Percentiles rank a stretch among this genome's conserved stretches.
These are phyloP conservation scores for Myriosclerotinia curreyana DNA, from an alignment of 2,329 filamentous ascomycete genomes.

Conservation along the genomic window DNA sequence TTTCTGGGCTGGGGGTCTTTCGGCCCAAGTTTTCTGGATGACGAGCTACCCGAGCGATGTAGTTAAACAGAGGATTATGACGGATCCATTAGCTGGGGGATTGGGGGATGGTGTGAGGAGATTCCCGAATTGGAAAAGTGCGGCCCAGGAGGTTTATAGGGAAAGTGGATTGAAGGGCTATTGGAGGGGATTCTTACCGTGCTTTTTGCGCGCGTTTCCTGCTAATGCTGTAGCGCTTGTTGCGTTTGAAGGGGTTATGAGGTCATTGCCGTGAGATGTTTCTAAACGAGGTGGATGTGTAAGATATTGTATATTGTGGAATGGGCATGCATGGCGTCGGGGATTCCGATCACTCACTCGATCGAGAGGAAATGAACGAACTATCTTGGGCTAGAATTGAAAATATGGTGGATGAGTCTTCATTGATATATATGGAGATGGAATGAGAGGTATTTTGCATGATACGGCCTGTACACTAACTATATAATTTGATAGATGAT, in stretches of 20 bases:
- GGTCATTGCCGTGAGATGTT: conserved; percentile 45
- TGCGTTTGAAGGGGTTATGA: conserved; percentile 90
- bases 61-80: conserved; percentile 97
- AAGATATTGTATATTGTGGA: neutral
- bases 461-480: too few species aligned
- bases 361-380: too few species aligned
- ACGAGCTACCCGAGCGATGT: conserved; percentile 90
- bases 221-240: conserved; percentile 93
- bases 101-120: conserved; percentile 64
- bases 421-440: too few species aligned
- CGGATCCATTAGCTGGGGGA: conserved; percentile 74
- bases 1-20: conserved; percentile 94
- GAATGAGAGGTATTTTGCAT: too few species aligned
- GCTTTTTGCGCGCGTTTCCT: conserved; percentile 89
- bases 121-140: conserved; percentile 76
- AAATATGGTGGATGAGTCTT: too few species aligned
- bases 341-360: neutral
- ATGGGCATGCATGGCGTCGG: neutral
- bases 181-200: conserved; percentile 91
- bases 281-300: neutral
- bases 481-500: too few species aligned
- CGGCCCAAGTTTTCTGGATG: conserved; percentile 92
- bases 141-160: conserved; percentile 70
- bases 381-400: too few species aligned
- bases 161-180: conserved; percentile 78